phyloP scores from a whole-genome alignment of 202 grass and related monocot genomes.

The Musa balbisiana region DNA sequence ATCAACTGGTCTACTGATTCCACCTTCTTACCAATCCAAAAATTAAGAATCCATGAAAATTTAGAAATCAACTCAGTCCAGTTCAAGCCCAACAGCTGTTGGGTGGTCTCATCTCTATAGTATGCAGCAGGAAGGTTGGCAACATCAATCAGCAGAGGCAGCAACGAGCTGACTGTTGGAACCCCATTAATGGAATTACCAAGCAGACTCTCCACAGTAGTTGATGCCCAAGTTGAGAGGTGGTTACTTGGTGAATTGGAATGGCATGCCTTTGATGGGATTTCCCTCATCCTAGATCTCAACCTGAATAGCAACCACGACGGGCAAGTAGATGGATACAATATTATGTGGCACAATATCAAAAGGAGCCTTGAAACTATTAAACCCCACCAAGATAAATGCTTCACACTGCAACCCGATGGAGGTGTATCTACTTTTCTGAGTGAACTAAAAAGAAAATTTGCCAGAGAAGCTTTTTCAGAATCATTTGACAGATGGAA shows the following conservation, averaged over 20 bases:
- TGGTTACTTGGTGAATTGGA: constrained; percentile 37
- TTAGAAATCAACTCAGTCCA: constrained; percentile 36
- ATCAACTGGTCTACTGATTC: constrained; percentile 65
- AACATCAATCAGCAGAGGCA: constrained; percentile 75
- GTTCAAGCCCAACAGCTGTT: constrained; percentile 50
- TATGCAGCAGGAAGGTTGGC: constrained; percentile 41
- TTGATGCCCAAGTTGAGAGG: constrained; percentile 56
- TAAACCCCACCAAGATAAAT: constrained; percentile 83
- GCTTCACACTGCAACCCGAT: constrained; percentile 27
- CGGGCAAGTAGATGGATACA: constrained; percentile 62
- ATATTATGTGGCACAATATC: constrained; percentile 63
- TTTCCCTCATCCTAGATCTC: constrained; percentile 72
- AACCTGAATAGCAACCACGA: constrained; percentile 78
- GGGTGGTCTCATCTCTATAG: constrained; percentile 36
- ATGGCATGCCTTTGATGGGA: constrained; percentile 37
- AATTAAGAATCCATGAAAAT: constrained; percentile 56
- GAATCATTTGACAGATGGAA: constrained; percentile 63
- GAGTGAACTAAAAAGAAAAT: constrained; percentile 46
- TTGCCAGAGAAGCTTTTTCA: constrained; percentile 51
- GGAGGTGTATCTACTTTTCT: constrained; percentile 47
- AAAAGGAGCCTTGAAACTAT: constrained; percentile 67
- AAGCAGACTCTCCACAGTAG: constrained; percentile 46
- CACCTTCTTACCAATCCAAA: constrained; percentile 58
- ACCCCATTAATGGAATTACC: constrained; percentile 46
- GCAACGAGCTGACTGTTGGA: constrained; percentile 38